Evolutionary conservation across 345 rosid genomes (phyloP).

Genomic region (Conringia planisiliqua): DNA sequence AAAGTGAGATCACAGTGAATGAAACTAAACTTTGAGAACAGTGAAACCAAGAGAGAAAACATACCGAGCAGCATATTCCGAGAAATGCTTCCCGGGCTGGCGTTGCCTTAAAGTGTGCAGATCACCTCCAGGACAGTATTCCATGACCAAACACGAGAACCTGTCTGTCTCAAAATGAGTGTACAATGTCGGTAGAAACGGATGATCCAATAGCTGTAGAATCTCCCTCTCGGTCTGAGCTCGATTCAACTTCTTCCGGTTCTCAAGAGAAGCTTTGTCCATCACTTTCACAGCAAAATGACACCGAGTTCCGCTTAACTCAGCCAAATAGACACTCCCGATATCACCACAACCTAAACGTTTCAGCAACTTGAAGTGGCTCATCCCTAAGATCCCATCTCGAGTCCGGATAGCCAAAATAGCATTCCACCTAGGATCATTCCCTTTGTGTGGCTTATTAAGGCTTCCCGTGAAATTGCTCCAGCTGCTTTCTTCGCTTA

Average conservation of each 20-base stretch:
- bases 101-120: constrained; percentile 91
- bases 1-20: neutral
- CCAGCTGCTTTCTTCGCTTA: constrained; percentile 96
- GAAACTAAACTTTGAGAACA: neutral
- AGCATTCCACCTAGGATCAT: constrained; percentile 97
- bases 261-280: constrained; percentile 97
- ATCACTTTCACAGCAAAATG: constrained; percentile 97
- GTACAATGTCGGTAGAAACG: constrained; percentile 91
- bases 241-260: constrained; percentile 88
- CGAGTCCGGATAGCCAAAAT: constrained; percentile 79
- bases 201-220: constrained; percentile 93
- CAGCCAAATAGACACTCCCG: constrained; percentile 96
- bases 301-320: constrained; percentile 82
- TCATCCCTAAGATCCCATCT: constrained; percentile 91
- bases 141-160: constrained; percentile 96
- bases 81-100: constrained; percentile 94
- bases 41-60: constrained; percentile 15
- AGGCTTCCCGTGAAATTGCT: constrained; percentile 83
- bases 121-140: constrained; percentile 98
- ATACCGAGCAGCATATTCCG: constrained; percentile 97
- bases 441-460: constrained; percentile 97
- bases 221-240: constrained; percentile 99
- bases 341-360: constrained; percentile 98
- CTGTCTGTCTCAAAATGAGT: constrained; percentile 97
- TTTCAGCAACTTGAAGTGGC: constrained; percentile 84